phyloP scores from a whole-genome alignment of 2,329 filamentous ascomycete species.

The Neurospora sp. region DNA sequence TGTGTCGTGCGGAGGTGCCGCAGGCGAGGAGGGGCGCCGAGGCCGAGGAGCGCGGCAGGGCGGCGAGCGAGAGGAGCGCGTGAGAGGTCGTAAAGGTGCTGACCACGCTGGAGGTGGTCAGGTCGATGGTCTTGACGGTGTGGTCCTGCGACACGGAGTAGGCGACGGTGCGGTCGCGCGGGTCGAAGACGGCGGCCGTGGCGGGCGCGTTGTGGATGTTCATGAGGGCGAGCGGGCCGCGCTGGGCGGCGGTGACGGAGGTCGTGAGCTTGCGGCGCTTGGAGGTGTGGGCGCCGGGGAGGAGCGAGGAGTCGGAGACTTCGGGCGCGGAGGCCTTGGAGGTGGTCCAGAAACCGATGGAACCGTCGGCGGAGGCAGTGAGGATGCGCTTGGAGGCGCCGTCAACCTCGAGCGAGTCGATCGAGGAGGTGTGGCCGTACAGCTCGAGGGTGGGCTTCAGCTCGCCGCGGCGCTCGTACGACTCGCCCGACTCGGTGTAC shows the following conservation, averaged over 20 bases:
- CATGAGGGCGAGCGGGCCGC: constrained; percentile 70
- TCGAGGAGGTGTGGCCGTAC: constrained; percentile 67
- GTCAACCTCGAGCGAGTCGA: constrained; percentile 66
- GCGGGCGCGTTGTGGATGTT: constrained; percentile 64
- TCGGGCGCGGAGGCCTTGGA: constrained; percentile 66
- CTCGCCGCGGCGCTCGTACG: constrained; percentile 45
- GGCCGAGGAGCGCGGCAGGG: constrained; percentile 58
- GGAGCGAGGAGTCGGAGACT: constrained; percentile 53
- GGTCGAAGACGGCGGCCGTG: constrained; percentile 76
- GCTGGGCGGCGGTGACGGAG: constrained; percentile 47
- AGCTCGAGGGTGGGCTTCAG: constrained; percentile 71
- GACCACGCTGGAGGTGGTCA: constrained; percentile 70
- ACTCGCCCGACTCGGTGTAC: constrained; percentile 53
- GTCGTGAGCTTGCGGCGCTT: constrained; percentile 67
- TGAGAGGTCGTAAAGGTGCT: constrained; percentile 77
- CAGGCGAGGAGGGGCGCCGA: constrained; percentile 49
- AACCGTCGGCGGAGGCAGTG: constrained; percentile 75
- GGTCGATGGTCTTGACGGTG: constrained; percentile 80
- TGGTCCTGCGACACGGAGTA: constrained; percentile 92
- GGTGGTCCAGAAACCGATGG: constrained; percentile 80
- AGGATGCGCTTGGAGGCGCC: constrained; percentile 62
- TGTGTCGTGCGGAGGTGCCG: constrained; percentile 76
- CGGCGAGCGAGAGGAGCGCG: constrained; percentile 68
- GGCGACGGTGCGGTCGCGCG: constrained; percentile 73
- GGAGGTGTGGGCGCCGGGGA: constrained; percentile 56